phyloP scores from a whole-genome alignment of 2,329 filamentous ascomycete species.

The Fusarium newnesense region DNA sequence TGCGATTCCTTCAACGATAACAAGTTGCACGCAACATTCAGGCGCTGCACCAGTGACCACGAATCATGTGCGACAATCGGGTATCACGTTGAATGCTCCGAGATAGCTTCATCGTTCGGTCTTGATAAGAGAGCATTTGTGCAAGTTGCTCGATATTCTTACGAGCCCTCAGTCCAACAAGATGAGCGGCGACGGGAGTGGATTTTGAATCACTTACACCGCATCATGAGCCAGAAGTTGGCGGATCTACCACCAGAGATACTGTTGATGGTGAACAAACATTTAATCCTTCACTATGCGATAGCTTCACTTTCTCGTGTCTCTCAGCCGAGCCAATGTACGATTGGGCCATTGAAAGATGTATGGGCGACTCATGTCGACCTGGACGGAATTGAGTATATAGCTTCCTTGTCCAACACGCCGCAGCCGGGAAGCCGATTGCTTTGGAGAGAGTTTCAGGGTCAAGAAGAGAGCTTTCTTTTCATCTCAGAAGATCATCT shows the following conservation, averaged over 20 bases:
- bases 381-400: constrained; percentile 24
- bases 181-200: constrained; percentile 12
- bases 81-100: constrained; percentile 20
- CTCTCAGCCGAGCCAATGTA: not conserved
- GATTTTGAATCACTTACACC: constrained; percentile 9
- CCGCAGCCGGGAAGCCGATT: not conserved
- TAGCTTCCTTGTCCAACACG: constrained; percentile 19
- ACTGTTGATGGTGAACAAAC: not conserved
- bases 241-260: constrained; percentile 15
- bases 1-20: not conserved
- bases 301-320: constrained; percentile 6
- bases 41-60: constrained; percentile 16
- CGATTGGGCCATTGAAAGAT: constrained; percentile 6
- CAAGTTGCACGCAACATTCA: constrained; percentile 8
- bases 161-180: constrained; percentile 10
- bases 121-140: constrained; percentile 1
- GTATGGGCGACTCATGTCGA: constrained; percentile 21
- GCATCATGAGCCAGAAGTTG: not conserved
- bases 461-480: not conserved
- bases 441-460: not conserved
- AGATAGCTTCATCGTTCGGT: constrained; percentile 4
- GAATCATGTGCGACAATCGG: constrained; percentile 16
- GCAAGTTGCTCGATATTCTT: constrained; percentile 11
- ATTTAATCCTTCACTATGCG: constrained; percentile 16
- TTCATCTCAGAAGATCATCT: constrained; percentile 28